phyloP scores from a whole-genome alignment of 208 protist genomes.

The Crithidia bombi region DNA sequence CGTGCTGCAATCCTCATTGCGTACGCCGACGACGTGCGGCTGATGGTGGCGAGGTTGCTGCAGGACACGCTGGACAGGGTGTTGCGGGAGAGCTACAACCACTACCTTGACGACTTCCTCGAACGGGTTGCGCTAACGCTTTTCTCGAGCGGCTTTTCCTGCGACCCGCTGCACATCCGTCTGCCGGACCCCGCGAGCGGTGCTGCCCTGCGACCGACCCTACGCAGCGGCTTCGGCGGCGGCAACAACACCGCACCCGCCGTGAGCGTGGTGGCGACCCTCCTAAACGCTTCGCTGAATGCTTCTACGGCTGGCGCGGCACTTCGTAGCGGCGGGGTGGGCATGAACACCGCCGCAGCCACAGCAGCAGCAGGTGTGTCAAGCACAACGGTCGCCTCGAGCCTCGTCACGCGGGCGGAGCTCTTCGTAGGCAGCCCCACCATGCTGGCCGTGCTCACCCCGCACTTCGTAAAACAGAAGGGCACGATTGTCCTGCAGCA shows the following conservation, averaged over 20 bases:
- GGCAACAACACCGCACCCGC: not conserved
- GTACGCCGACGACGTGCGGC: constrained; percentile 66
- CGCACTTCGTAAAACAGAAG: constrained; percentile 53
- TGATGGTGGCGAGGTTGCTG: constrained; percentile 51
- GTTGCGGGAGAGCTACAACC: constrained; percentile 11
- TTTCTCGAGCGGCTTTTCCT: constrained; percentile 59
- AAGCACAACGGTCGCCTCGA: not conserved
- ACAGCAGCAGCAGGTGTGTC: not conserved
- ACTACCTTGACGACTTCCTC: constrained; percentile 12
- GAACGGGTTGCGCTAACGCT: constrained; percentile 46
- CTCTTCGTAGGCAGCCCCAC: constrained; percentile 58
- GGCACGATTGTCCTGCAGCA: constrained; percentile 43
- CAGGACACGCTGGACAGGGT: constrained; percentile 59
- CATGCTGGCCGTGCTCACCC: constrained; percentile 59
- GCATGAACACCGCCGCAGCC: not conserved
- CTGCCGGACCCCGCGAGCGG: not conserved
- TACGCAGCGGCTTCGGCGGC: not conserved
- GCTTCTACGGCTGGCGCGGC: not conserved
- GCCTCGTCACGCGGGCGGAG: constrained; percentile 23
- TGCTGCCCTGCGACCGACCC: not conserved
- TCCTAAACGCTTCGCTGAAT: not conserved
- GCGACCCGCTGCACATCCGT: constrained; percentile 40
- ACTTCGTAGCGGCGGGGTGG: not conserved
- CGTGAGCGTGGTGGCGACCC: not conserved
- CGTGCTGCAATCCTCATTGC: constrained; percentile 30